Percentiles rank a stretch among this genome's conserved stretches.
Evolutionary conservation across 2,329 filamentous ascomycete genomes (phyloP).

Genomic region (Delphinella strobiligena): DNA sequence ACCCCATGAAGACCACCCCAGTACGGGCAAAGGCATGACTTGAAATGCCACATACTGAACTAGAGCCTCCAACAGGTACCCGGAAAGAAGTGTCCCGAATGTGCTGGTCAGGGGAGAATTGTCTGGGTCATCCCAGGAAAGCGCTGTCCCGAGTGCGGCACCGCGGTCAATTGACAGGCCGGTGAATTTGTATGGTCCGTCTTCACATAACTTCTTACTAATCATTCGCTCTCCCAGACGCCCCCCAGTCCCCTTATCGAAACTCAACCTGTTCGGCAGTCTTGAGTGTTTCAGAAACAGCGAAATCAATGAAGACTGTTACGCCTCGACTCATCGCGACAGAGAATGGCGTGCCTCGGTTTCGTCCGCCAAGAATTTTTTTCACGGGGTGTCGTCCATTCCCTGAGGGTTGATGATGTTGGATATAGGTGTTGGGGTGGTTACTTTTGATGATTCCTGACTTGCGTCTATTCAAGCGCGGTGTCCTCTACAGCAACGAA

Average conservation of each 20-base stretch:
- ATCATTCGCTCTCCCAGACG: too few species aligned
- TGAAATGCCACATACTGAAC: too few species aligned
- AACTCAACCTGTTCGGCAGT: too few species aligned
- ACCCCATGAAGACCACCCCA: conserved; percentile 3
- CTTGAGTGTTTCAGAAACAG: too few species aligned
- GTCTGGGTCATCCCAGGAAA: conserved; percentile 25
- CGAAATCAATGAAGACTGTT: too few species aligned
- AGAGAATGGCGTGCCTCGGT: conserved; percentile 1
- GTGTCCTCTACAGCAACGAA: too few species aligned
- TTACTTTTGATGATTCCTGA: conserved; percentile 2
- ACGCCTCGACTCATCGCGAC: neutral
- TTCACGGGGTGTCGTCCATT: conserved; percentile 6
- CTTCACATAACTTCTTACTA: neutral
- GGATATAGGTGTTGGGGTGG: neutral
- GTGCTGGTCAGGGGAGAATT: conserved; percentile 17
- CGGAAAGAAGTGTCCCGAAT: conserved; percentile 20
- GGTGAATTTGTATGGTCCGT: neutral
- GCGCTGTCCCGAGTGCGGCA: conserved; percentile 21
- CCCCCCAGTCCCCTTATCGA: too few species aligned
- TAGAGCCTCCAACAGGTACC: conserved; percentile 18
- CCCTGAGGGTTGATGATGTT: conserved; percentile 1
- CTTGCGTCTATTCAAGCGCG: too few species aligned
- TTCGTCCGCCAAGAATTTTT: conserved; percentile 6
- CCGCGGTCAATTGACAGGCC: conserved; percentile 16
- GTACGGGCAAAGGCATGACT: too few species aligned